phyloP scores from a whole-genome alignment of 2,329 filamentous ascomycete species.

The Coniochaeta hoffmannii region DNA sequence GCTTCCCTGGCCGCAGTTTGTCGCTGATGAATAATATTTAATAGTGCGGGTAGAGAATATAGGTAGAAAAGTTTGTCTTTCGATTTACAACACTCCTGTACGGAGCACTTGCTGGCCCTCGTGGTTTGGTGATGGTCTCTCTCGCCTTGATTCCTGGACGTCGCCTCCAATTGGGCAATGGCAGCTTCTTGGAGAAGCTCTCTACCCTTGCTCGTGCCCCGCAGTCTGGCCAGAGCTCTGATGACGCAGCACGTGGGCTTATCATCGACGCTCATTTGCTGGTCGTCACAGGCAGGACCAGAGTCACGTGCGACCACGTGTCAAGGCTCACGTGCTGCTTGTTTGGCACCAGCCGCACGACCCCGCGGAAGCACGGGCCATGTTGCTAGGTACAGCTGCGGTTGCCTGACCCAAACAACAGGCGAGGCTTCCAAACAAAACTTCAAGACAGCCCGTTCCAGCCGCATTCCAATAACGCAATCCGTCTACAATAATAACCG shows the following conservation, averaged over 20 bases:
- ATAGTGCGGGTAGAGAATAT: too few relatives aligned
- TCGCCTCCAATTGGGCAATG: background rate
- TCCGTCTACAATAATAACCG: background rate
- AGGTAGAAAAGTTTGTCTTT: too few relatives aligned
- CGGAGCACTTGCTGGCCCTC: background rate
- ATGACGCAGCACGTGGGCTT: slow-evolving; percentile 1
- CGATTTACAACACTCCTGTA: too few relatives aligned
- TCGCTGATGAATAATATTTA: too few relatives aligned
- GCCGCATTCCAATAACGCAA: slow-evolving; percentile 1
- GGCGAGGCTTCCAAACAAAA: slow-evolving; percentile 5
- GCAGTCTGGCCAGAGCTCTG: background rate
- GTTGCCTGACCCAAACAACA: background rate
- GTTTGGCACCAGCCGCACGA: too few relatives aligned
- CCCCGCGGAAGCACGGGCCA: background rate
- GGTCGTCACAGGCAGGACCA: background rate
- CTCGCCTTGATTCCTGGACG: background rate
- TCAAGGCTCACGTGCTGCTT: too few relatives aligned
- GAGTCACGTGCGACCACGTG: too few relatives aligned
- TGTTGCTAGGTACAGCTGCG: slow-evolving; percentile 3
- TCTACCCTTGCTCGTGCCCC: background rate
- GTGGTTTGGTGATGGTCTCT: background rate
- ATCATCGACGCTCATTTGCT: background rate
- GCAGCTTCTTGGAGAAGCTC: background rate
- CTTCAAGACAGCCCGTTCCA: background rate
- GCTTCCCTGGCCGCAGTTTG: background rate